Conservation (phyloP, 306 rosid species). For the Pyrus communis region DNA sequence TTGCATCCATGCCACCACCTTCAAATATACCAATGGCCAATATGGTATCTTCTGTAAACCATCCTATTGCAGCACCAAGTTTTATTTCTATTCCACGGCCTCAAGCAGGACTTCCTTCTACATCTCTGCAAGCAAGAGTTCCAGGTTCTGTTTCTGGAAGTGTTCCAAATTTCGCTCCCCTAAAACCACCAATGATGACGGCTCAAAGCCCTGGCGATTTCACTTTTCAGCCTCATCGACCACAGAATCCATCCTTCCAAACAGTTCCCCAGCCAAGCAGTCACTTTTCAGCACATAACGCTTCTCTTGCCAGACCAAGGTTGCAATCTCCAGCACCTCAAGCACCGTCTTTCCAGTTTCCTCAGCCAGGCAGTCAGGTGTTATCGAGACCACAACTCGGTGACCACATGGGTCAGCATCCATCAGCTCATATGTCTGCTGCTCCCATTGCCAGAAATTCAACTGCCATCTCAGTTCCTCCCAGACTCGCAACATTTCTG, state of each 20-base stretch:
- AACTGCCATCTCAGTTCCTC: conserved; percentile 31
- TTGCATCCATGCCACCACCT: conserved; percentile 26
- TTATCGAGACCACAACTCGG: no score
- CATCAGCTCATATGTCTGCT: no score
- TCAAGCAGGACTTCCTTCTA: conserved; percentile 38
- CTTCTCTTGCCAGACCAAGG: no score
- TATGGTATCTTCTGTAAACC: conserved; percentile 8
- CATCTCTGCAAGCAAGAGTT: conserved; percentile 39
- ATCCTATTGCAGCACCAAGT: conserved; percentile 18
- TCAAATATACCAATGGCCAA: conserved; percentile 25
- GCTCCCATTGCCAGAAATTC: background rate
- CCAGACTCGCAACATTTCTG: conserved; percentile 41
- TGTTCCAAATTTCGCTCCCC: conserved; percentile 23
- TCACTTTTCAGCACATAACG: no score
- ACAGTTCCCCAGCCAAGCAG: background rate
- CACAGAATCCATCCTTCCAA: conserved; percentile 42
- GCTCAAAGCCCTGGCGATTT: conserved; percentile 53
- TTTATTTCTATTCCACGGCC: conserved; percentile 29
- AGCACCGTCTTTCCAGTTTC: no score
- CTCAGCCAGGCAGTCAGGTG: no score
- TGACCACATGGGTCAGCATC: no score
- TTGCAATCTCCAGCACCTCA: no score
- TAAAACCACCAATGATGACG: conserved; percentile 27
- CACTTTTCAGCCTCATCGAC: conserved; percentile 56
- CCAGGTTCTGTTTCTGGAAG: conserved; percentile 8